These are phyloP conservation scores for Rhododendron henanense DNA, from an alignment of 148 eudicot genomes.

Conservation along the genomic window DNA sequence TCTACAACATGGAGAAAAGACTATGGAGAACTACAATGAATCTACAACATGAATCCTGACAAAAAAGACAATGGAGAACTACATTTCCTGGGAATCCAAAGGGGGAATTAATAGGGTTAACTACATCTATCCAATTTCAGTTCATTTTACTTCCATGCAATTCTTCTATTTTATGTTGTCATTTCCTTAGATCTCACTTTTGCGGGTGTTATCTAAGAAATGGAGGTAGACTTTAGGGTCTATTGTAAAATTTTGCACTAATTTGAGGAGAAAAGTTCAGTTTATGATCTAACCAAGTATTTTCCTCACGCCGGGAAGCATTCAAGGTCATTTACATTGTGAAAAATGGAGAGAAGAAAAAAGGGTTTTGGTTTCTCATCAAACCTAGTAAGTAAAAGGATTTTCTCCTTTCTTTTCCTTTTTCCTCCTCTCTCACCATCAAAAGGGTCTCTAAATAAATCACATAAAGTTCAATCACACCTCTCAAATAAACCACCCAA, in stretches of 20 bases:
- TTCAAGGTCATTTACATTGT: background rate
- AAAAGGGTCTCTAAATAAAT: background rate
- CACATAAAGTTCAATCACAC: background rate
- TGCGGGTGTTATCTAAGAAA: background rate
- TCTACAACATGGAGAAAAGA: background rate
- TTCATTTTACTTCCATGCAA: background rate
- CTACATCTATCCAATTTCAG: background rate
- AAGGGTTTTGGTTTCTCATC: background rate
- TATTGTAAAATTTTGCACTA: background rate
- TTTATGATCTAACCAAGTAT: background rate
- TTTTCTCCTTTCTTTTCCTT: background rate
- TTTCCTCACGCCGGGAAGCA: background rate
- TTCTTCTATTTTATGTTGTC: background rate
- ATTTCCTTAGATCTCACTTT: background rate
- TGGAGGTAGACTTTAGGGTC: background rate
- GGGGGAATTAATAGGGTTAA: background rate
- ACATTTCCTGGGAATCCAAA: background rate
- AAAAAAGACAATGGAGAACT: too few species aligned
- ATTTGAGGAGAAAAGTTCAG: background rate
- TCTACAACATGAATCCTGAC: background rate
- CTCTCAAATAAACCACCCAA: background rate
- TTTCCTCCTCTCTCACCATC: background rate
- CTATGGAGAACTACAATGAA: background rate
- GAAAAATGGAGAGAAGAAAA: background rate
- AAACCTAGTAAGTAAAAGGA: background rate